A percentile compares a stretch with the other conserved stretches of the same genome.
phyloP scores from a whole-genome alignment of 257 asterid genomes.

The Cynanchum wilfordii region DNA sequence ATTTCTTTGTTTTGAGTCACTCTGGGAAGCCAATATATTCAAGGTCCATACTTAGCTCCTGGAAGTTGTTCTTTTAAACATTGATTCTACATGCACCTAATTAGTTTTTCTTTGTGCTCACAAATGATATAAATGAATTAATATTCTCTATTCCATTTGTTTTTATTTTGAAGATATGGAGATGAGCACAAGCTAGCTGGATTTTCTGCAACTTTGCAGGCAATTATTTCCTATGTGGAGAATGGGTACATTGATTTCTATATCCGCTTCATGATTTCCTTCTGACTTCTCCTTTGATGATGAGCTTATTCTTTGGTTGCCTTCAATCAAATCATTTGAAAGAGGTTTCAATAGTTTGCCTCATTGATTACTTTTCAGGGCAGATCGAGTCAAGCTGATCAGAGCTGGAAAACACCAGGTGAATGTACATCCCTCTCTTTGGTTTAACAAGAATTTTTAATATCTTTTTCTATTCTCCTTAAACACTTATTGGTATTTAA shows the following conservation, averaged over 20 bases:
- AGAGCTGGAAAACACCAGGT: constrained; percentile 99
- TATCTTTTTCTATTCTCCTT: not conserved
- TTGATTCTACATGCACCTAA: constrained; percentile 5
- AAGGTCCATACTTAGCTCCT: constrained; percentile 43
- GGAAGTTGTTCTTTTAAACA: not conserved
- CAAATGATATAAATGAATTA: not conserved
- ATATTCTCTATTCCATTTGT: not conserved
- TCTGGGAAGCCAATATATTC: constrained; percentile 97
- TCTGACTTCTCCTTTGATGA: constrained; percentile 1
- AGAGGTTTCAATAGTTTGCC: constrained; percentile 1
- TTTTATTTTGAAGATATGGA: constrained; percentile 60
- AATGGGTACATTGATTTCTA: constrained; percentile 56
- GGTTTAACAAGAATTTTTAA: not conserved
- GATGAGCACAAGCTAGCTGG: constrained; percentile 98
- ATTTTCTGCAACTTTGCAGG: constrained; percentile 97
- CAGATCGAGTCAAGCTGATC: constrained; percentile 82
- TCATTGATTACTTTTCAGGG: constrained; percentile 49
- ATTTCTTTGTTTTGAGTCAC: constrained; percentile 83
- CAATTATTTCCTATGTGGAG: constrained; percentile 95
- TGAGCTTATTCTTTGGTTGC: not conserved
- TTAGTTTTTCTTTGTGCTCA: constrained; percentile 3
- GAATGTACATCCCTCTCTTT: constrained; percentile 19
- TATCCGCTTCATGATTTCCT: constrained; percentile 16
- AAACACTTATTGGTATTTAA: not conserved
- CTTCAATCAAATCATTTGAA: not conserved